Evolutionary conservation across 2,329 filamentous ascomycete genomes (phyloP).

Genomic region (Harringtonia aguacate): DNA sequence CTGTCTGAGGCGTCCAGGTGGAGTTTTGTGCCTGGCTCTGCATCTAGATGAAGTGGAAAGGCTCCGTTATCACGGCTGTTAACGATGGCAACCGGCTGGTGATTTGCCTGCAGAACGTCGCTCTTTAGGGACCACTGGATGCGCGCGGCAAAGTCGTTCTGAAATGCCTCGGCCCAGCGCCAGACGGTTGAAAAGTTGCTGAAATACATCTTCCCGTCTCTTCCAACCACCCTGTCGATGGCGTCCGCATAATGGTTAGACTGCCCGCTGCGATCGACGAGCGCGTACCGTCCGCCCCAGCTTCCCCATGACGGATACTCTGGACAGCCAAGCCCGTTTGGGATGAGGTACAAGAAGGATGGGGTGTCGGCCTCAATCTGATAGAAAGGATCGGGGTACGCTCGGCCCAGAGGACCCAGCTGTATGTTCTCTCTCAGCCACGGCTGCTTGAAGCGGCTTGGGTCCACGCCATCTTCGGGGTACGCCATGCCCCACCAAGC

Average conservation of each 20-base stretch:
- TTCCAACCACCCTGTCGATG: slow-evolving; percentile 17
- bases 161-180: slow-evolving; percentile 29
- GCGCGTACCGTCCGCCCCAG: slow-evolving; percentile 32
- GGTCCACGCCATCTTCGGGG: slow-evolving; percentile 32
- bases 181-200: slow-evolving; percentile 26
- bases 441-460: slow-evolving; percentile 31
- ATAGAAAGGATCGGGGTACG: slow-evolving; percentile 34
- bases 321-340: slow-evolving; percentile 33
- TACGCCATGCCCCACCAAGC: slow-evolving; percentile 43
- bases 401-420: slow-evolving; percentile 30
- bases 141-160: slow-evolving; percentile 29
- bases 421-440: slow-evolving; percentile 45
- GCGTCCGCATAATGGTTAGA: slow-evolving; percentile 18
- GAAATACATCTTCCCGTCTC: slow-evolving; percentile 14
- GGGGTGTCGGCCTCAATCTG: slow-evolving; percentile 43
- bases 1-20: no score
- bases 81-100: slow-evolving; percentile 31
- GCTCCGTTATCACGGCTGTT: no score
- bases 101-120: slow-evolving; percentile 24
- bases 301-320: slow-evolving; percentile 35
- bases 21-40: no score
- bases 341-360: slow-evolving; percentile 35
- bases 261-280: slow-evolving; percentile 16
- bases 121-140: slow-evolving; percentile 25
- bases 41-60: no score